These are phyloP conservation scores for Colletotrichum camelliae DNA, from an alignment of 2,329 filamentous ascomycete species.

Conservation along the genomic window DNA sequence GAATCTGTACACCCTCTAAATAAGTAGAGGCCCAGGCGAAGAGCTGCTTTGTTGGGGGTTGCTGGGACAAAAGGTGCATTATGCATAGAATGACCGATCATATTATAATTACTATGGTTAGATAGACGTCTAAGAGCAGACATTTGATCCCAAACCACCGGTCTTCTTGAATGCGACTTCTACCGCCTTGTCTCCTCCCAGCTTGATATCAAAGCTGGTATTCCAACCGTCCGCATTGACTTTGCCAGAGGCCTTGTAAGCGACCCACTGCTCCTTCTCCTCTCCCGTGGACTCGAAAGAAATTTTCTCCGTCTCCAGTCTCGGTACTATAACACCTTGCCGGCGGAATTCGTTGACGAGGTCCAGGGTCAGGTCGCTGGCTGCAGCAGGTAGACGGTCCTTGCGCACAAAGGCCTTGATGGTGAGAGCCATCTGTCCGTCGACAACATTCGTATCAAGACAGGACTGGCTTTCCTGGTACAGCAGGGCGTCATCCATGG, in stretches of 20 bases:
- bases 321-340: slow-evolving; percentile 14
- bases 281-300: slow-evolving; percentile 2
- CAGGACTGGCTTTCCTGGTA: slow-evolving; percentile 26
- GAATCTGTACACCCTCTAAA: not conserved
- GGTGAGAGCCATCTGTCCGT: not conserved
- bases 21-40: not conserved
- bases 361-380: slow-evolving; percentile 2
- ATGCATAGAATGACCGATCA: not conserved
- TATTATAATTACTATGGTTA: not conserved
- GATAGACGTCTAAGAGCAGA: not conserved
- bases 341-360: slow-evolving; percentile 6
- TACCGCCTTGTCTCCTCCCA: not conserved
- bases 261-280: slow-evolving; percentile 2
- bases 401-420: slow-evolving; percentile 8
- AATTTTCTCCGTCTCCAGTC: slow-evolving; percentile 6
- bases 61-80: not conserved
- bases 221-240: not conserved
- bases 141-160: not conserved
- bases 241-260: not conserved
- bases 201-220: slow-evolving; percentile 16
- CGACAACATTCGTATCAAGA: not conserved
- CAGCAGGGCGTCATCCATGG: slow-evolving; percentile 21
- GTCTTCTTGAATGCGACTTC: slow-evolving; percentile 10
- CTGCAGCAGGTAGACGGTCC: not conserved
- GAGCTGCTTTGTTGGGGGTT: not conserved